These are phyloP conservation scores for Termitomyces sp. DNA, from an alignment of 768 basidiomycete genomes.

Conservation along the genomic window DNA sequence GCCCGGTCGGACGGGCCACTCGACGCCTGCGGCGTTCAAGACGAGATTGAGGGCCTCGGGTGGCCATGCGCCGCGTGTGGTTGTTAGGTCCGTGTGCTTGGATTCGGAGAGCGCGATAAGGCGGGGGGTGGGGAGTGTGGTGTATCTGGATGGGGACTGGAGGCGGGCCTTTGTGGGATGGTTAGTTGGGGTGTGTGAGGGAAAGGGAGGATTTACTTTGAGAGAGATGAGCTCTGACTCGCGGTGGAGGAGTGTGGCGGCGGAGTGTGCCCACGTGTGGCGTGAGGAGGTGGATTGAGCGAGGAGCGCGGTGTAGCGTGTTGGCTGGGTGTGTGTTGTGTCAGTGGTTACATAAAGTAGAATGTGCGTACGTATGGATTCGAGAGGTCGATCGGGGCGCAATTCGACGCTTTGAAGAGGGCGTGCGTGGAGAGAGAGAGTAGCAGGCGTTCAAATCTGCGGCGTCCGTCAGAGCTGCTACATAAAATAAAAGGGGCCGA, in stretches of 20 bases:
- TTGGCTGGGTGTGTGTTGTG: constrained; percentile 30
- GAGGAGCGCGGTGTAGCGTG: constrained; percentile 27
- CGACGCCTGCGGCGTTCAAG: constrained; percentile 23
- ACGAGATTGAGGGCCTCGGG: constrained; percentile 22
- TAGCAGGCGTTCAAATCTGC: constrained; percentile 47
- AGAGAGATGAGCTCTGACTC: constrained; percentile 26
- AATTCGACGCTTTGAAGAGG: constrained; percentile 26
- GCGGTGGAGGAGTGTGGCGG: constrained; percentile 26
- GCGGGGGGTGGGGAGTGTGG: constrained; percentile 20
- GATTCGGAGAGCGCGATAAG: constrained; percentile 26
- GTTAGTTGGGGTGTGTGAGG: background rate
- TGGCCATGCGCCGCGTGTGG: constrained; percentile 15
- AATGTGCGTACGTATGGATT: constrained; percentile 14
- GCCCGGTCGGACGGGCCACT: background rate
- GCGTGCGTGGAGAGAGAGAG: constrained; percentile 49
- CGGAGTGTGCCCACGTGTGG: constrained; percentile 31
- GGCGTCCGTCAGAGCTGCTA: too few relatives aligned
- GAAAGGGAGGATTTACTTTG: constrained; percentile 16
- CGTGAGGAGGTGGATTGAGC: constrained; percentile 23
- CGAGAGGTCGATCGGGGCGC: constrained; percentile 4
- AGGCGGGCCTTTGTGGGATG: background rate
- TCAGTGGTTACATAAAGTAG: too few relatives aligned
- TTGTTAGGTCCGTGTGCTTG: constrained; percentile 20
- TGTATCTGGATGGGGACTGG: constrained; percentile 15
- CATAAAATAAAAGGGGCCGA: constrained; percentile 8